Evolutionary conservation across 768 basidiomycete species (phyloP).

Genomic region (Boletus sp.): DNA sequence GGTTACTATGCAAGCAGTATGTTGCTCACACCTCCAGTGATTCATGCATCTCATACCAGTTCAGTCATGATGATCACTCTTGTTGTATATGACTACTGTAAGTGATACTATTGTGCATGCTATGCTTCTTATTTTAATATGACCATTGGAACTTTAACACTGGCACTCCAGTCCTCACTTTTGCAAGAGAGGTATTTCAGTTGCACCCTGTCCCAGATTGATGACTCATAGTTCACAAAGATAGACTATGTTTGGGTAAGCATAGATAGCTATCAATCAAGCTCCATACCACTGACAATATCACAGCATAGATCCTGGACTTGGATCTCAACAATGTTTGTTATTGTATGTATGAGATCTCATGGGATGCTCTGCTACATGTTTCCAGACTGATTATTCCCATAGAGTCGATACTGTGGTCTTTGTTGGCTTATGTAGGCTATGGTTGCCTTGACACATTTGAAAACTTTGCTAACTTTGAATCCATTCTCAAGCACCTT

Average conservation of each 20-base stretch:
- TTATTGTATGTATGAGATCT: constrained; percentile 7
- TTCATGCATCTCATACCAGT: neutral
- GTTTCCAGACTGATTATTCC: neutral
- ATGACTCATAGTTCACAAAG: neutral
- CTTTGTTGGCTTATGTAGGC: constrained; percentile 12
- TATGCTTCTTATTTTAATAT: neutral
- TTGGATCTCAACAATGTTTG: constrained; percentile 13
- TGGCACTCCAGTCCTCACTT: constrained; percentile 9
- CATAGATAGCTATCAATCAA: too few relatives aligned
- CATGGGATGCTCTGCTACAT: neutral
- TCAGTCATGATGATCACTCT: neutral
- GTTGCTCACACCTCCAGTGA: neutral
- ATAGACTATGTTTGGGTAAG: constrained; percentile 16
- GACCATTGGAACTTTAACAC: neutral
- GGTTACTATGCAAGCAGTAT: too few relatives aligned
- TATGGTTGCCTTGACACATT: too few relatives aligned
- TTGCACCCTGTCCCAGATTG: neutral
- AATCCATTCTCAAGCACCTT: neutral
- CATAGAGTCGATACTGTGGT: constrained; percentile 16
- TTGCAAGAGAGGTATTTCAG: constrained; percentile 13
- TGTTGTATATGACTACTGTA: constrained; percentile 10
- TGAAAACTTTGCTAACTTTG: neutral
- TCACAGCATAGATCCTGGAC: constrained; percentile 12
- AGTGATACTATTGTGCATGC: neutral
- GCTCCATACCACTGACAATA: neutral